phyloP scores from a whole-genome alignment of 371 early-diverging fungal species.

The Mucor irregularis region DNA sequence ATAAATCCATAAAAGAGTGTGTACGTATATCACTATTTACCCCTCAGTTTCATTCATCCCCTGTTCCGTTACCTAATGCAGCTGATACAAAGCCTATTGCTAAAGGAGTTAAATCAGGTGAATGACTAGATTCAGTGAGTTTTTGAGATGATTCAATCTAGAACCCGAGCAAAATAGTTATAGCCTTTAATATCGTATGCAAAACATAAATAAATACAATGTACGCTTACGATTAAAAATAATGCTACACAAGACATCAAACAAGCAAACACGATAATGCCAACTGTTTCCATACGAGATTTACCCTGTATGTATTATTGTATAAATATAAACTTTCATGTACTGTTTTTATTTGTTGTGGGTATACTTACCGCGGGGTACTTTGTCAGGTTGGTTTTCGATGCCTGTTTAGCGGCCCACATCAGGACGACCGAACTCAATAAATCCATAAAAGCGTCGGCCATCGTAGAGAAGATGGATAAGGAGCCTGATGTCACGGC shows the following conservation, averaged over 20 bases:
- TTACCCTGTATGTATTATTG: conserved; percentile 71
- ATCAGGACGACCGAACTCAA: conserved; percentile 71
- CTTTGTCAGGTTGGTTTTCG: conserved; percentile 61
- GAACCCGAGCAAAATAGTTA: background rate
- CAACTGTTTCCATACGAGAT: conserved; percentile 87
- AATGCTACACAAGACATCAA: conserved; percentile 91
- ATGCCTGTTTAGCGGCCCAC: conserved; percentile 64
- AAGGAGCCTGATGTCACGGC: conserved; percentile 85
- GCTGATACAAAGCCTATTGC: conserved; percentile 67
- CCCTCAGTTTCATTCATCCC: background rate
- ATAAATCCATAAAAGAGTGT: conserved; percentile 90
- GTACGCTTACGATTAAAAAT: conserved; percentile 68
- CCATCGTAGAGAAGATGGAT: conserved; percentile 89
- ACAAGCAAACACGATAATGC: conserved; percentile 91
- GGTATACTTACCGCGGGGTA: conserved; percentile 74
- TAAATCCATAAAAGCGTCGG: conserved; percentile 92
- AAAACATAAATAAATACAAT: background rate
- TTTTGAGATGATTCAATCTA: conserved; percentile 68
- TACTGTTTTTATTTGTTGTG: too few relatives aligned
- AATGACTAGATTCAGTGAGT: conserved; percentile 35
- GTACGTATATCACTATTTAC: conserved; percentile 27
- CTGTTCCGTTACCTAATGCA: conserved; percentile 61
- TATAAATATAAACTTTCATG: too few relatives aligned
- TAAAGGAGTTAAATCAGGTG: conserved; percentile 56
- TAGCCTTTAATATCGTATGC: too few relatives aligned